A percentile compares a stretch with the other conserved stretches of the same genome.
These are phyloP conservation scores for Collybiopsis confluens DNA, from an alignment of 768 basidiomycete species.

Conservation along the genomic window DNA sequence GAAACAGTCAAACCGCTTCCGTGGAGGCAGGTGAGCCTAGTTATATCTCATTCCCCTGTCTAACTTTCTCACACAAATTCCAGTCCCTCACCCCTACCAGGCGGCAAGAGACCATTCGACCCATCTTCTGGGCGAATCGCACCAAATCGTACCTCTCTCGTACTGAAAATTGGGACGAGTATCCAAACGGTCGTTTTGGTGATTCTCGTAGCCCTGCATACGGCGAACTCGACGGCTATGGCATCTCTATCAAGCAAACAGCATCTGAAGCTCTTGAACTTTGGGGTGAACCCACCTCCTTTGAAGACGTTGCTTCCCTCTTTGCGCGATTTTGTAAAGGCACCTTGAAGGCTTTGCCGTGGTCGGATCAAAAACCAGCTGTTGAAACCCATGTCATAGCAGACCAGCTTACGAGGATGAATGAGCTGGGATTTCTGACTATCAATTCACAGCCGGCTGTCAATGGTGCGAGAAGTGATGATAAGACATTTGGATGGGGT, in stretches of 20 bases:
- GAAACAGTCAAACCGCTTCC: slow-evolving; percentile 94
- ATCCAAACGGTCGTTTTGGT: slow-evolving; percentile 98
- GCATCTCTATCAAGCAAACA: slow-evolving; percentile 90
- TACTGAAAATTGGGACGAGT: slow-evolving; percentile 99
- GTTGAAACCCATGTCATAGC: slow-evolving; percentile 82
- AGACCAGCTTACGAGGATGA: slow-evolving; percentile 75
- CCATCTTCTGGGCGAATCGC: slow-evolving; percentile 99
- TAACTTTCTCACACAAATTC: slow-evolving; percentile 11
- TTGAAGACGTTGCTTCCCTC: slow-evolving; percentile 62
- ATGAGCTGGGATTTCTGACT: slow-evolving; percentile 88
- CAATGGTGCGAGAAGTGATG: slow-evolving; percentile 81
- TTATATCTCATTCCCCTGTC: slow-evolving; percentile 3
- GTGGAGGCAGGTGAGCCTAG: slow-evolving; percentile 81
- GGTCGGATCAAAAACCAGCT: slow-evolving; percentile 89
- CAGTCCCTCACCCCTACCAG: slow-evolving; percentile 91
- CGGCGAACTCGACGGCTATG: slow-evolving; percentile 96
- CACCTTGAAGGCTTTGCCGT: slow-evolving; percentile 77
- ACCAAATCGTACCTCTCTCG: slow-evolving; percentile 92
- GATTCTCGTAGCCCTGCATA: slow-evolving; percentile 97
- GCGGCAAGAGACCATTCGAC: slow-evolving; percentile 88
- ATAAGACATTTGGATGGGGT: slow-evolving; percentile 90
- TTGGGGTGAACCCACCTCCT: slow-evolving; percentile 78
- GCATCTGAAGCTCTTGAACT: slow-evolving; percentile 82
- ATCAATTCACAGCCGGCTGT: slow-evolving; percentile 98
- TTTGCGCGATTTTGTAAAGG: slow-evolving; percentile 83